Conservation (phyloP, 768 basidiomycete genomes). For the Mycena albidolilacea region DNA sequence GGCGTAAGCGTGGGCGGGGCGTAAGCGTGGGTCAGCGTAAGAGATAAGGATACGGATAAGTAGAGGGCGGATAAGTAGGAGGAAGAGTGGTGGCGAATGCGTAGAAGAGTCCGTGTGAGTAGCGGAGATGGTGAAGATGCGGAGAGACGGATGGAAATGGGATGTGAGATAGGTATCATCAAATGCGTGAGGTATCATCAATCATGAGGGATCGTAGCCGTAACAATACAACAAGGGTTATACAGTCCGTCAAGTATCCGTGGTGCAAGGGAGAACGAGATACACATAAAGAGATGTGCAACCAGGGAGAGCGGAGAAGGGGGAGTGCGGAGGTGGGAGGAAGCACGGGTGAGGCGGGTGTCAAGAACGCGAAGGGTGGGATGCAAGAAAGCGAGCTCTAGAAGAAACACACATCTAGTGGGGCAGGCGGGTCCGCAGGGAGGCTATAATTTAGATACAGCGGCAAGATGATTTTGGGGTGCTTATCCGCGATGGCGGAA, state of each 20-base stretch:
- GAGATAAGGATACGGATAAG: slow-evolving; percentile 39
- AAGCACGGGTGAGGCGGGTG: not conserved
- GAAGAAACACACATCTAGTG: slow-evolving; percentile 15
- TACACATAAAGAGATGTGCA: not conserved
- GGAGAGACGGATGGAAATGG: slow-evolving; percentile 4
- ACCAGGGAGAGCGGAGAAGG: not conserved
- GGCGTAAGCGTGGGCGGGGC: slow-evolving; percentile 5
- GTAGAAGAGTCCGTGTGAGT: not conserved
- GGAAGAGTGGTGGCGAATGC: too few species aligned
- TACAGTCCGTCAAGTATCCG: slow-evolving; percentile 3
- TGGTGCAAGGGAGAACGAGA: too few species aligned
- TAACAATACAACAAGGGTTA: slow-evolving; percentile 31
- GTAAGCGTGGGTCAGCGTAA: not conserved
- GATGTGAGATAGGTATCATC: slow-evolving; percentile 34
- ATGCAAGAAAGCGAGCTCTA: not conserved
- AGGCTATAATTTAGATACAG: slow-evolving; percentile 13
- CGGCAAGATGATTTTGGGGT: slow-evolving; percentile 4
- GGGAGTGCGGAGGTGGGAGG: not conserved
- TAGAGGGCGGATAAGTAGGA: not conserved
- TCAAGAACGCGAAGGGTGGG: not conserved
- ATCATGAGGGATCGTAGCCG: not conserved
- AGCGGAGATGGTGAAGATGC: not conserved
- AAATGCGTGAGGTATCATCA: slow-evolving; percentile 39
- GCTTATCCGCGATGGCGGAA: not conserved
- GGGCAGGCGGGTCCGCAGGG: not conserved